Base-by-base conservation (phyloP, 495 filamentous ascomycete species). In the Penicillium manginii region DNA sequence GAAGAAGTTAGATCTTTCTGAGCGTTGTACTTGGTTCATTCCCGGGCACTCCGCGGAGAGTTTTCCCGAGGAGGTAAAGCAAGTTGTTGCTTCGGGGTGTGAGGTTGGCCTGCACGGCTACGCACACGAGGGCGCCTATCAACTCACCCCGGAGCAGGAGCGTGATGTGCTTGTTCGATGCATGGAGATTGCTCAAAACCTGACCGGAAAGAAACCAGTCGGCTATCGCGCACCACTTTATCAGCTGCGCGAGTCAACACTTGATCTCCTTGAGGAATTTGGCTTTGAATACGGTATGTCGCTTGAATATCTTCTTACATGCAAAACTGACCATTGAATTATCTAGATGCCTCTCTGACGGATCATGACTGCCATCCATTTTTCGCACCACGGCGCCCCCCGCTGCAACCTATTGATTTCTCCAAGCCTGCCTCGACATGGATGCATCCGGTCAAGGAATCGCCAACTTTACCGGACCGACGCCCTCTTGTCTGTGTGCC, bases 91-190 rank as follows among this genome's bases (percentile, higher is more conserved):
- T 0, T 78, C 77, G 21, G 83, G 84, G 3, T 76, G 73, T n/a
- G 85, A 88, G 61, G 79, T 87, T 42, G 85, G 77, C 0, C 71
- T 84, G 10, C 85, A 88, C 62, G 84, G 85, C 31, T 88, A 88
- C 63, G 78, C 80, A 14, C 84, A 86, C 56, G 83, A 87, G 61
- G 81, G 83, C 12, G 78, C 82, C 0, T 70, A 70, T 33, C 82
- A 86, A 58, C 75, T 86, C 65, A 84, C 81, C 0, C 76, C 76
- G 18, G 59, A 74, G n/a, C 84, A 87, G 72, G 84, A 86, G 61
- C 68, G 71, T 23, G 84, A 86, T 9, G 79, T 87, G 1, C 73
- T 87, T 23, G 60, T 64, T 18, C 78, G 78, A 56, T 85, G 84
- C 64, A 79, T 86, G 31, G 59, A 78, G 17, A 68, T 86, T 42